Conservation (phyloP, 768 basidiomycete species). For the Galerina marginata region DNA sequence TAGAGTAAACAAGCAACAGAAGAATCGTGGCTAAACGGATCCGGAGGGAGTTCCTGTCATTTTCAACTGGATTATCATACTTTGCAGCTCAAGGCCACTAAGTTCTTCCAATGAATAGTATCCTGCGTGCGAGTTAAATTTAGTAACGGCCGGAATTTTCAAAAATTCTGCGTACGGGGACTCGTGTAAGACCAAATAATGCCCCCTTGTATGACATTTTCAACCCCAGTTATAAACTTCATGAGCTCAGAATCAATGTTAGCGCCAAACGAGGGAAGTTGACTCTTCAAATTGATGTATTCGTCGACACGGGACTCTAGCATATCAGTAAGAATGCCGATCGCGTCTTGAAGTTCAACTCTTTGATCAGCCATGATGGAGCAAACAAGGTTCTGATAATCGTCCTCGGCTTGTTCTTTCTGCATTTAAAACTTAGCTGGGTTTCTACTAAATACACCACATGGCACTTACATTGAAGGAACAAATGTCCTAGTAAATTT, state of each 20-base stretch:
- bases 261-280: constrained; percentile 28
- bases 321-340: constrained; percentile 28
- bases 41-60: no score
- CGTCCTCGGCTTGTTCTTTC: constrained; percentile 36
- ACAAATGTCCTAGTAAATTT: constrained; percentile 23
- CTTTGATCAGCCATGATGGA: constrained; percentile 27
- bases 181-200: constrained; percentile 15
- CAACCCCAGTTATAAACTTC: constrained; percentile 6
- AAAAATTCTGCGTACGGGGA: constrained; percentile 4
- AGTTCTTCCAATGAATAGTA: no score
- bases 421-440: neutral
- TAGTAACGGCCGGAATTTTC: no score
- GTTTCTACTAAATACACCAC: no score
- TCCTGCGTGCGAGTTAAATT: no score
- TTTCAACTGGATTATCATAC: no score
- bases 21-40: no score
- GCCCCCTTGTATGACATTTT: constrained; percentile 12
- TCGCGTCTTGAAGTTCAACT: constrained; percentile 28
- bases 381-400: constrained; percentile 31
- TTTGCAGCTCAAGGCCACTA: no score
- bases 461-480: constrained; percentile 26
- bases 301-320: constrained; percentile 22
- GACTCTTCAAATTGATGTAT: constrained; percentile 25
- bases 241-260: constrained; percentile 5
- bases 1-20: no score